These are phyloP conservation scores for Trichopus zeylanicus DNA, from an alignment of 116 monocot species.

Conservation along the genomic window DNA sequence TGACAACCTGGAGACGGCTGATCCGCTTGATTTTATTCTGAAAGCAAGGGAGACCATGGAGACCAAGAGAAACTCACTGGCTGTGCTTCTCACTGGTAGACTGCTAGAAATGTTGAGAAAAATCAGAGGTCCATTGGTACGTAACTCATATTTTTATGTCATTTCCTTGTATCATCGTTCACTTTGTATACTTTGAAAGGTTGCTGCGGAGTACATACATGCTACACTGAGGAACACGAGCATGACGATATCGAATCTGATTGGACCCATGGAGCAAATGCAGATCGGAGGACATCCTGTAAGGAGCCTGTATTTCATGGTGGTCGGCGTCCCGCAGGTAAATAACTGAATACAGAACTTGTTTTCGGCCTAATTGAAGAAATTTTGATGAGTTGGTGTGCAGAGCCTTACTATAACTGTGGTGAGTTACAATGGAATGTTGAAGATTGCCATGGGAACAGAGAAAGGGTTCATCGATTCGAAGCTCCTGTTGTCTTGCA, in stretches of 20 bases:
- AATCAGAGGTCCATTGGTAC: slow-evolving; percentile 56
- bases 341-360: background rate
- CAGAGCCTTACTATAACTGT: slow-evolving; percentile 55
- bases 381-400: no score
- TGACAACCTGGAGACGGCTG: slow-evolving; percentile 10
- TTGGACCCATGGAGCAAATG: slow-evolving; percentile 51
- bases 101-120: slow-evolving; percentile 41
- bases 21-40: slow-evolving; percentile 37
- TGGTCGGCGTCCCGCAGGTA: slow-evolving; percentile 59
- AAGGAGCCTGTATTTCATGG: slow-evolving; percentile 49
- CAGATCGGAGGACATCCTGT: slow-evolving; percentile 29
- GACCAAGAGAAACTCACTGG: slow-evolving; percentile 50
- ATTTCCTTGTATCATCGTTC: background rate
- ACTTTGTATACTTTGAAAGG: slow-evolving; percentile 10
- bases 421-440: slow-evolving; percentile 62
- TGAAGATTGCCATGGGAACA: slow-evolving; percentile 52
- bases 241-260: slow-evolving; percentile 51
- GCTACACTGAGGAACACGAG: slow-evolving; percentile 42
- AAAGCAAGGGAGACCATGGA: slow-evolving; percentile 32
- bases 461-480: slow-evolving; percentile 65
- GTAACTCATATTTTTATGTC: background rate
- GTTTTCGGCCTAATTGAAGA: no score
- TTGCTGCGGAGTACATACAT: slow-evolving; percentile 41
- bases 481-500: slow-evolving; percentile 31
- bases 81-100: slow-evolving; percentile 42